Evolutionary conservation across 345 rosid genomes (phyloP).

Genomic region (Bruguiera parviflora): DNA sequence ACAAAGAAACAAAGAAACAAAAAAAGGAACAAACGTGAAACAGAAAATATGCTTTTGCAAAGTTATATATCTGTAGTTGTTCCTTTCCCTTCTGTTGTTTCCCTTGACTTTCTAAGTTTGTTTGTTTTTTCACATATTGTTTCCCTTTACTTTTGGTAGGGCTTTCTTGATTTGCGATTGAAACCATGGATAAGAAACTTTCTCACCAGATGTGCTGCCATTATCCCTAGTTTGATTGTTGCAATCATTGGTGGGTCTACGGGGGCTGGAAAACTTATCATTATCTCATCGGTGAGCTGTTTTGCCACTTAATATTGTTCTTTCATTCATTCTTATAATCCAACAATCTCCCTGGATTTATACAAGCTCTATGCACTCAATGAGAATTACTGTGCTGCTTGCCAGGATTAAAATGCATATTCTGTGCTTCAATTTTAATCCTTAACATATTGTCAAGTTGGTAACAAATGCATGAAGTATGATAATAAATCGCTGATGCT

Average conservation of each 20-base stretch:
- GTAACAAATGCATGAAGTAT: no score
- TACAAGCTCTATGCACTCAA: background rate
- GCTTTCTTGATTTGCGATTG: constrained; percentile 76
- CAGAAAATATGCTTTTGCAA: no score
- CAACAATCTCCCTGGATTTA: background rate
- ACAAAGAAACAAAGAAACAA: background rate
- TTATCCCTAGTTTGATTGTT: constrained; percentile 87
- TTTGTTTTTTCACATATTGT: background rate
- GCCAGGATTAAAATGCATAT: background rate
- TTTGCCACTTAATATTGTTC: constrained; percentile 4
- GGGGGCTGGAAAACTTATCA: constrained; percentile 85
- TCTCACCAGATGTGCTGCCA: constrained; percentile 82
- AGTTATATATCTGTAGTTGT: no score
- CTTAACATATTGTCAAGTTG: background rate
- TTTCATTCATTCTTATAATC: background rate
- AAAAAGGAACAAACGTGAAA: background rate
- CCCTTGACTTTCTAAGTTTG: background rate
- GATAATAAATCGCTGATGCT: no score
- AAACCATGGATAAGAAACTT: constrained; percentile 83
- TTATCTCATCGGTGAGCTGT: constrained; percentile 74
- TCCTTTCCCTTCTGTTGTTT: background rate
- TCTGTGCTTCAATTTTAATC: background rate
- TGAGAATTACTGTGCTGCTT: background rate
- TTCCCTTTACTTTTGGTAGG: constrained; percentile 32
- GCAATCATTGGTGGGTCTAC: constrained; percentile 86